Evolutionary conservation across 805 yeast genomes (phyloP), one percentile per base, ranked within the genome.

Genomic region (Suhomyces canberraensis): DNA sequence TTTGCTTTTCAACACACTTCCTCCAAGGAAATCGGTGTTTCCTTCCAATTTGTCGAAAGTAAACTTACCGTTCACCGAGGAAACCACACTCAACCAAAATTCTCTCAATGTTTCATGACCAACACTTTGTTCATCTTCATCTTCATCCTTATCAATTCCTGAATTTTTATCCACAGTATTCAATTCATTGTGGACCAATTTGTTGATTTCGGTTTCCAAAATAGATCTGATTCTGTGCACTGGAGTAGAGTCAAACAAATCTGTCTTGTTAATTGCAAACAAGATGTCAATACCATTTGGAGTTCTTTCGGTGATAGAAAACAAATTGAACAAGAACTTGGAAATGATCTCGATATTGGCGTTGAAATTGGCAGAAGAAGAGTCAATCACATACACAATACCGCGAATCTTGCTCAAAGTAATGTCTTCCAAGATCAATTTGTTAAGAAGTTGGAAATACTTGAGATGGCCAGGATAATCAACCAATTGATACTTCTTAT

Each of bases 401-500:
- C 96, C 96, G 45, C 73, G 75, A 35, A 84, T 56, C 13, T 75
- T 60, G 13, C 48, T 40, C 11, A 66, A 53, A 1, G 63, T 55
- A 18, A 64, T 51, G 29, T 64, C 67, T 13, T 62, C 64, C 39
- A 66, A 64, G 30, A 79, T 52, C 45, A 73, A 64, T 39, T 75
- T 73, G 36, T 74, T 72, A 40, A 79, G 65, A 34, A 81, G 63
- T 39, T 77, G 75, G 36, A 75, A 76, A 47, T 90, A 76, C 59
- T 87, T 88, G 37, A 75, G 64, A 61, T 84, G 89, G n/a, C 97
- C 96, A 2, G 98, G 98, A 44, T 79, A 79, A 52, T 91, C 98
- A 35, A 83, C 71, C 26, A 90, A 57, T 42, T 72, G 76, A 51
- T 42, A 68, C 20, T 46, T 38, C 65, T 73, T 38, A 51, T 60